Percentiles rank a stretch among this genome's conserved stretches.
These are phyloP conservation scores for Leishmania tarentolae DNA, from an alignment of 208 protist genomes.

Conservation along the genomic window DNA sequence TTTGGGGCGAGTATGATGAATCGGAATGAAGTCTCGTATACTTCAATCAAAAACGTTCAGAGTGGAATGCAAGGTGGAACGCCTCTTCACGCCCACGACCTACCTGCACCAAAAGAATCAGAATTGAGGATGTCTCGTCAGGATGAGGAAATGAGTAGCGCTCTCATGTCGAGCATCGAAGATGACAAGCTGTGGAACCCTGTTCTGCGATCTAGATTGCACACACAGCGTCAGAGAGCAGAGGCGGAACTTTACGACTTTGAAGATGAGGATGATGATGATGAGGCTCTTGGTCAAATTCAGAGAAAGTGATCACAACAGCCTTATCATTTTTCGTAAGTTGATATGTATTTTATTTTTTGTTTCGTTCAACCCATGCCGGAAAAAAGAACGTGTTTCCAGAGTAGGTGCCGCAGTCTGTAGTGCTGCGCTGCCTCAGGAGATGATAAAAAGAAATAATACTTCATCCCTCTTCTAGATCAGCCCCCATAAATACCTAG, in stretches of 20 bases:
- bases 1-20: constrained; percentile 81
- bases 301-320: background rate
- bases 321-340: background rate
- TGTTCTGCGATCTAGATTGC: constrained; percentile 68
- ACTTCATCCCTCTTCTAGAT: background rate
- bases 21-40: constrained; percentile 64
- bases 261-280: constrained; percentile 87
- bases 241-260: constrained; percentile 80
- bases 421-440: background rate
- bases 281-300: constrained; percentile 2
- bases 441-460: background rate
- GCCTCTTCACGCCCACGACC: constrained; percentile 80
- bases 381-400: background rate
- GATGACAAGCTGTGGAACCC: constrained; percentile 93
- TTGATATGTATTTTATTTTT: background rate
- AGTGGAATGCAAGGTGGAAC: constrained; percentile 83
- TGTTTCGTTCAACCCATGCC: background rate
- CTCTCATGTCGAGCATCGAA: constrained; percentile 90
- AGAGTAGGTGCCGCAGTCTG: background rate
- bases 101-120: constrained; percentile 72
- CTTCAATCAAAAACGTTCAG: constrained; percentile 75
- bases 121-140: constrained; percentile 76
- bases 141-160: constrained; percentile 86
- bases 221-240: constrained; percentile 54
- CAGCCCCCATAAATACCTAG: background rate